Evolutionary conservation across 2,329 filamentous ascomycete species (phyloP).

Genomic region (Gyromitra esculenta): DNA sequence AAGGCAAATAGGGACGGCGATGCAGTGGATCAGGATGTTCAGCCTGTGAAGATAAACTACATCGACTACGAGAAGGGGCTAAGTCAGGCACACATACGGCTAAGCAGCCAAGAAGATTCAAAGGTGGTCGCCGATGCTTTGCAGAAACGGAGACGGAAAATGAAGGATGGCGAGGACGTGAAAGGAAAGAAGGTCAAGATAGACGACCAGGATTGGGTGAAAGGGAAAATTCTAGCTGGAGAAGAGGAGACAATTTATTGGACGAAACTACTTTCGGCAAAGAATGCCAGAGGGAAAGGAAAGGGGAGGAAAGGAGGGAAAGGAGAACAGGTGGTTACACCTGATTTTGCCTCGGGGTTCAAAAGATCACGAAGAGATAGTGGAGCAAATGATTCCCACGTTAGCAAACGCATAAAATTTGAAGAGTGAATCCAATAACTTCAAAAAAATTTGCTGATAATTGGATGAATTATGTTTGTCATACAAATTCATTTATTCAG

Average conservation of each 20-base stretch:
- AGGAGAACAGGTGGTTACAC: not conserved
- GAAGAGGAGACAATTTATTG: slow-evolving; percentile 55
- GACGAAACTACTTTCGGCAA: slow-evolving; percentile 45
- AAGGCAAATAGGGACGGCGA: not conserved
- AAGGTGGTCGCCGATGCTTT: slow-evolving; percentile 50
- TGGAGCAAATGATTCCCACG: not conserved
- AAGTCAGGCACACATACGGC: slow-evolving; percentile 47
- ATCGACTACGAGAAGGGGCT: slow-evolving; percentile 54
- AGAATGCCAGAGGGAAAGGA: slow-evolving; percentile 19
- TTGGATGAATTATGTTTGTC: slow-evolving; percentile 12
- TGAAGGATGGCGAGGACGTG: slow-evolving; percentile 48
- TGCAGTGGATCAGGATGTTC: not conserved
- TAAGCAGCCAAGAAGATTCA: slow-evolving; percentile 46
- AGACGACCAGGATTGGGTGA: slow-evolving; percentile 41
- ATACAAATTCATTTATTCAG: slow-evolving; percentile 33
- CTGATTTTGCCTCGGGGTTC: not conserved
- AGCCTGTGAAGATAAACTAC: slow-evolving; percentile 48
- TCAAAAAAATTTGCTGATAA: not conserved
- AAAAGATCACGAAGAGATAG: slow-evolving; percentile 26
- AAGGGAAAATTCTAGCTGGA: slow-evolving; percentile 48
- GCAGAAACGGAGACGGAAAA: slow-evolving; percentile 48
- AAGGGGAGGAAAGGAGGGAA: slow-evolving; percentile 23
- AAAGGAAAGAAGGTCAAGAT: slow-evolving; percentile 41
- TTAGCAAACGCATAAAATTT: slow-evolving; percentile 36
- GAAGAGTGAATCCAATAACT: slow-evolving; percentile 18